Base-by-base conservation (phyloP, 2,329 filamentous ascomycete species). In the Scolecobasidium constrictum region DNA sequence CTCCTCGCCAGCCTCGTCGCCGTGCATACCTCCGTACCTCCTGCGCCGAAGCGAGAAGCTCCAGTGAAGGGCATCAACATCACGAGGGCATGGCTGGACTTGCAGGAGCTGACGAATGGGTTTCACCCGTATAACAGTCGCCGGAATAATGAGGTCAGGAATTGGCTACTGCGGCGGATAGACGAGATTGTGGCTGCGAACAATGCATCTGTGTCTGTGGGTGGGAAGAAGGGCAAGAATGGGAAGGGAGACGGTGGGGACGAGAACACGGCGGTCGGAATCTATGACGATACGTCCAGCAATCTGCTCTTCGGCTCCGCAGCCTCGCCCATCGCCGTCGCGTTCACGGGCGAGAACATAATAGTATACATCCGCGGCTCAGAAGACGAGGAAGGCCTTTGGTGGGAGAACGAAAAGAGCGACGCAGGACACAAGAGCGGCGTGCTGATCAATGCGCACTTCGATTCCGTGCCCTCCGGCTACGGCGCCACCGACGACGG, bases 401-500 rank as follows among this genome's bases (percentile, higher is more conserved):
- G 85, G 83, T 94, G 83, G 84, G 69, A 71, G 23, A 60, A 58
- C 35, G 56, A 51, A 26, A 61, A 62, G 28, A 61, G 59, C 34
- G 61, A 64, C 44, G 66, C 66, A 38, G 19, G 46, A 47, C 28
- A 26, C 46, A 47, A 77, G 47, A 83, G 84, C 15, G 86, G 87
- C 22, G 86, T 94, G 15, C 72, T 98, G 35, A 83, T 96, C 51
- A 96, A 95, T 59, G 88, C 90, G 15, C 92, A 96, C 58, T 94
- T 92, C 56, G 92, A 94, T 63, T 88, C 83, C 45, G 92, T 96
- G 4, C 85, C 87, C 12, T 94, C 87, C 3, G 88, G 86, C 1
- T 94, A 80, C 52, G 92, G 92, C 38, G 88, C 92, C 13, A 96
- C 92, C 2, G 92, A 98, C 55, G 86, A 95, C 60, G 92, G 90